A percentile compares a stretch with the other conserved stretches of the same genome.
These are phyloP conservation scores for Tephrocybe sp. DNA, from an alignment of 768 basidiomycete species.

Conservation along the genomic window DNA sequence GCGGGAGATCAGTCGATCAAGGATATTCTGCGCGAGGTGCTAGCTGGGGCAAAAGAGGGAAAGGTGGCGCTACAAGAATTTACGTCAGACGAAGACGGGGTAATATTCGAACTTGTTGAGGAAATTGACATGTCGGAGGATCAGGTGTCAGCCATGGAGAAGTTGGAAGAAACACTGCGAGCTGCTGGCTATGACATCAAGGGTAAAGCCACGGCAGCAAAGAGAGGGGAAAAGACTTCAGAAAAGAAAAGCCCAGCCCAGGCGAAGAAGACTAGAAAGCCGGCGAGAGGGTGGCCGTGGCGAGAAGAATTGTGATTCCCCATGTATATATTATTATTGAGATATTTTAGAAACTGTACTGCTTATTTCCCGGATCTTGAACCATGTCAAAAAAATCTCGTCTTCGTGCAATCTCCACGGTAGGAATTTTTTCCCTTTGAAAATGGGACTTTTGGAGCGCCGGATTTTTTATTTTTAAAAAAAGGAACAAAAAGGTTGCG, in stretches of 20 bases:
- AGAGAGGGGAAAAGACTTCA: slow-evolving; percentile 24
- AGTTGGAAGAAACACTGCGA: slow-evolving; percentile 48
- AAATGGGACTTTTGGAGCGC: too few species aligned
- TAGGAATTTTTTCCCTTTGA: too few species aligned
- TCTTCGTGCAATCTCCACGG: too few species aligned
- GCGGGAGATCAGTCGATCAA: slow-evolving; percentile 22
- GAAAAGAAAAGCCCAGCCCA: slow-evolving; percentile 22
- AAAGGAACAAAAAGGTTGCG: not conserved
- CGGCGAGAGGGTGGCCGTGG: slow-evolving; percentile 11
- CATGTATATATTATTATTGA: not conserved
- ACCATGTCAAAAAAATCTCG: too few species aligned
- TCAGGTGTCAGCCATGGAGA: slow-evolving; percentile 38
- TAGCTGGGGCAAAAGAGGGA: slow-evolving; percentile 29
- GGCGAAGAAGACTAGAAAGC: slow-evolving; percentile 15
- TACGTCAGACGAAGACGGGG: slow-evolving; percentile 38
- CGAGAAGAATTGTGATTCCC: slow-evolving; percentile 18
- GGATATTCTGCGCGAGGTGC: slow-evolving; percentile 36
- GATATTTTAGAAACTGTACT: slow-evolving; percentile 8
- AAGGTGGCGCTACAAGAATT: slow-evolving; percentile 41
- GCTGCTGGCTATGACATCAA: slow-evolving; percentile 52
- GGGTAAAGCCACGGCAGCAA: slow-evolving; percentile 25
- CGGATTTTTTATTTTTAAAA: too few species aligned
- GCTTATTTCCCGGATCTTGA: slow-evolving; percentile 1
- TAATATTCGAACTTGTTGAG: slow-evolving; percentile 44
- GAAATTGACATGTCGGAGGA: slow-evolving; percentile 37